These are phyloP conservation scores for Hypomyces perniciosus DNA, from an alignment of 2,329 filamentous ascomycete genomes.

Conservation along the genomic window DNA sequence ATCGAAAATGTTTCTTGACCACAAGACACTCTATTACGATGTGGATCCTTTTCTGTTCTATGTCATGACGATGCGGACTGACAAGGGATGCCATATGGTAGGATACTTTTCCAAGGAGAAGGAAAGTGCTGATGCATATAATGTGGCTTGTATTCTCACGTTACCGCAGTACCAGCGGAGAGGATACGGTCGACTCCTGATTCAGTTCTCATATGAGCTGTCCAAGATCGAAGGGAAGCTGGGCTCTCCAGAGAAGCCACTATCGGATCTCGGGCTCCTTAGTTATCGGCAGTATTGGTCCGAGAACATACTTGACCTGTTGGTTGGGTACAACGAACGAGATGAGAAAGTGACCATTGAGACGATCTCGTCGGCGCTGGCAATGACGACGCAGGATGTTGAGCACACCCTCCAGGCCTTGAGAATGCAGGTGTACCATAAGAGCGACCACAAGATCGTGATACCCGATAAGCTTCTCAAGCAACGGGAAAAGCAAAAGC, in stretches of 20 bases:
- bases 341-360: slow-evolving; percentile 78
- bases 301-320: slow-evolving; percentile 81
- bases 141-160: slow-evolving; percentile 95
- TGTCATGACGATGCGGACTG: slow-evolving; percentile 86
- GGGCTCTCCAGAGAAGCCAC: slow-evolving; percentile 91
- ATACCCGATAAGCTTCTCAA: slow-evolving; percentile 77
- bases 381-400: slow-evolving; percentile 97
- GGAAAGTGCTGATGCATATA: slow-evolving; percentile 93
- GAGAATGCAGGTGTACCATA: slow-evolving; percentile 93
- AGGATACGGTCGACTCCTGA: slow-evolving; percentile 86
- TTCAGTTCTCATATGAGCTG: slow-evolving; percentile 96
- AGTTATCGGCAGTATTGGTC: slow-evolving; percentile 98
- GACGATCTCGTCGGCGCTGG: slow-evolving; percentile 67
- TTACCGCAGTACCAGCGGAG: slow-evolving; percentile 94
- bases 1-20: slow-evolving; percentile 93
- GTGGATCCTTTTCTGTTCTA: slow-evolving; percentile 99
- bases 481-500: slow-evolving; percentile 71
- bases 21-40: slow-evolving; percentile 98
- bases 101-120: slow-evolving; percentile 99
- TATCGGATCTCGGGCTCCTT: slow-evolving; percentile 86
- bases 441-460: slow-evolving; percentile 94
- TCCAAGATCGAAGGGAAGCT: slow-evolving; percentile 93
- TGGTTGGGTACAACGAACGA: slow-evolving; percentile 65
- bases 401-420: slow-evolving; percentile 90
- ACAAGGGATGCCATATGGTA: slow-evolving; percentile 89